Evolutionary conservation across 805 yeast species (phyloP).

Genomic region (Ogataea trehaloabstinens): DNA sequence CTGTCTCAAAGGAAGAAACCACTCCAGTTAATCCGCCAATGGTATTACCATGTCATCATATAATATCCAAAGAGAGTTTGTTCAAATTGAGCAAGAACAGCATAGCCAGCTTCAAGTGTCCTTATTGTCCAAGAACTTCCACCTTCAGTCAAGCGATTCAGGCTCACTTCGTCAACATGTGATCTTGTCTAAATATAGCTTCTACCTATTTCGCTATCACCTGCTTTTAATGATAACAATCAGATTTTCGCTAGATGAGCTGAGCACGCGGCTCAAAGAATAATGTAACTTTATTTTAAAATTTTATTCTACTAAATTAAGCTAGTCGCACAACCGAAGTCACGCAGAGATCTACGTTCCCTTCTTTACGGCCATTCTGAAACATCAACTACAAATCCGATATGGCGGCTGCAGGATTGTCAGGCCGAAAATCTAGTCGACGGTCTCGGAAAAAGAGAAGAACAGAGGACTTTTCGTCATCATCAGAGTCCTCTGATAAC

Average conservation of each 20-base stretch:
- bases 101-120: conserved; percentile 58
- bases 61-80: conserved; percentile 55
- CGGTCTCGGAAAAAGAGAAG: conserved; percentile 78
- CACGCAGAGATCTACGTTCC: too few species aligned
- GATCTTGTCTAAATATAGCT: too few species aligned
- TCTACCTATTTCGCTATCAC: too few species aligned
- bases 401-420: neutral
- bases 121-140: conserved; percentile 62
- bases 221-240: neutral
- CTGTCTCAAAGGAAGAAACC: conserved; percentile 65
- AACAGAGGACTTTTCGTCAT: conserved; percentile 70
- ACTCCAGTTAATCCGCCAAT: conserved; percentile 60
- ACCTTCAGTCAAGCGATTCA: conserved; percentile 39
- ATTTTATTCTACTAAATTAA: too few species aligned
- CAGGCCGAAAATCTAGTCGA: conserved; percentile 29
- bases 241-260: too few species aligned
- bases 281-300: too few species aligned
- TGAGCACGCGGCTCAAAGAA: too few species aligned
- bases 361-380: too few species aligned
- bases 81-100: conserved; percentile 41
- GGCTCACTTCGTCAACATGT: conserved; percentile 41
- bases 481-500: conserved; percentile 38
- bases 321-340: too few species aligned
- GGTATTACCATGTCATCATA: conserved; percentile 38
- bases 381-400: too few species aligned